Evolutionary conservation across 176 grass and related monocot species (phyloP).

Genomic region (Aegilops longissima): DNA sequence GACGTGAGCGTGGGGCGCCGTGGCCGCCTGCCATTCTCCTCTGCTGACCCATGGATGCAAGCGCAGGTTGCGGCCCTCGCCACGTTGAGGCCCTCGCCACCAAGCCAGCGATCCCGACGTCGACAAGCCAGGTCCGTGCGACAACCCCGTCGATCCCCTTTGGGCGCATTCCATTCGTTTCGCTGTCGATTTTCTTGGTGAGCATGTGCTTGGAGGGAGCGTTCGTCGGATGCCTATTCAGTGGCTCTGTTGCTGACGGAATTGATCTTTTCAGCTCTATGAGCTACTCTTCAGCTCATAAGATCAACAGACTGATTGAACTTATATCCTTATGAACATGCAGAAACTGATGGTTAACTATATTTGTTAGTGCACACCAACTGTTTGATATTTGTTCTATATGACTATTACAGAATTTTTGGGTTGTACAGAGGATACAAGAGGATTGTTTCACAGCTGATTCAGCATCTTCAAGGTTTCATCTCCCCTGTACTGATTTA

Average conservation of each 20-base stretch:
- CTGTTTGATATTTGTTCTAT: too few species aligned
- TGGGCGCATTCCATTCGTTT: background rate
- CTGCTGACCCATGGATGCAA: too few species aligned
- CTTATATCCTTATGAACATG: constrained; percentile 17
- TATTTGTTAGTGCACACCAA: too few species aligned
- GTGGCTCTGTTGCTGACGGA: constrained; percentile 72
- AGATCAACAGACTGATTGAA: background rate
- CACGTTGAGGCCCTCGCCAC: background rate
- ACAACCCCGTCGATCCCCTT: background rate
- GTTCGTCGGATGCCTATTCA: constrained; percentile 79
- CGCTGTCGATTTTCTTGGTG: background rate
- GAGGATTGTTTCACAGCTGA: too few species aligned
- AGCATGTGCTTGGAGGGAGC: constrained; percentile 93
- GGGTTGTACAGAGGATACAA: too few species aligned
- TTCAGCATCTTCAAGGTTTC: too few species aligned
- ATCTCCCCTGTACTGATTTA: too few species aligned
- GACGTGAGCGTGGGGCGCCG: too few species aligned
- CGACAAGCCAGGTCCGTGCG: constrained; percentile 51
- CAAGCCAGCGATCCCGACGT: constrained; percentile 42
- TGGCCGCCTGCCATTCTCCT: too few species aligned
- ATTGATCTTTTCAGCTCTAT: constrained; percentile 39
- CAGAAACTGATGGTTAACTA: constrained; percentile 93
- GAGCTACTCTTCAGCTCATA: constrained; percentile 68
- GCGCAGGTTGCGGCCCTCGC: background rate
- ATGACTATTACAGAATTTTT: too few species aligned